Evolutionary conservation across 1,284 basidiomycete species (phyloP).

Genomic region (Chondrostereum purpureum): DNA sequence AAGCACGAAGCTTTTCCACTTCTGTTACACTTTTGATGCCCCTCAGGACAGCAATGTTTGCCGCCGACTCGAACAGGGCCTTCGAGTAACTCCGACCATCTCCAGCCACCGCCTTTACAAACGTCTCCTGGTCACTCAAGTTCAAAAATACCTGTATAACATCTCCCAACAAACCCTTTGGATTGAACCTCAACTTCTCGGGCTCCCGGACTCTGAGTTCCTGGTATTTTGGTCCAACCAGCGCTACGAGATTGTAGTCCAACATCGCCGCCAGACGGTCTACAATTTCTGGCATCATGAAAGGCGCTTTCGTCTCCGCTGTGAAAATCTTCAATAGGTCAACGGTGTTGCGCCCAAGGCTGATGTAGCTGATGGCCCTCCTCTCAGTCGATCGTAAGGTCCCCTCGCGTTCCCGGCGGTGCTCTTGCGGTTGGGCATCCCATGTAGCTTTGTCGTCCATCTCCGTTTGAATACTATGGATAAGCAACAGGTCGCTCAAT

Average conservation of each 20-base stretch:
- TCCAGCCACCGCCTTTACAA: conserved; percentile 84
- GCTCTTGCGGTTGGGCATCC: conserved; percentile 57
- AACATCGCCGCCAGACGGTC: conserved; percentile 95
- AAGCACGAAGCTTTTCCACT: conserved; percentile 64
- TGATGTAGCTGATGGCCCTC: conserved; percentile 80
- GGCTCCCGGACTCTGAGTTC: conserved; percentile 84
- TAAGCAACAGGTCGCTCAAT: conserved; percentile 82
- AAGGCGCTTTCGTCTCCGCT: conserved; percentile 84
- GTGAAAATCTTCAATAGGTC: conserved; percentile 90
- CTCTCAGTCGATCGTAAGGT: conserved; percentile 76
- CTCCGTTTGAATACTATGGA: conserved; percentile 80
- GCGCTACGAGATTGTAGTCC: conserved; percentile 88
- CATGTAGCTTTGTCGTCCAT: conserved; percentile 74
- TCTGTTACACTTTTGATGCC: conserved; percentile 79
- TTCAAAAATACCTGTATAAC: conserved; percentile 92
- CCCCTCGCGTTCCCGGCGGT: conserved; percentile 83
- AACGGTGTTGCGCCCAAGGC: conserved; percentile 84
- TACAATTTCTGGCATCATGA: conserved; percentile 96
- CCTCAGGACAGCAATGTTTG: conserved; percentile 60
- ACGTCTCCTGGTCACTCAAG: conserved; percentile 73
- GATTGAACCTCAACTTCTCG: conserved; percentile 88
- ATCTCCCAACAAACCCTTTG: conserved; percentile 78
- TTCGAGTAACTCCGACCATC: conserved; percentile 91
- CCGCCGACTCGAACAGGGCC: conserved; percentile 80
- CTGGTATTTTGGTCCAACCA: conserved; percentile 82